Base-by-base conservation (phyloP, 2,329 filamentous ascomycete species). In the Pseudogymnoascus sp. region DNA sequence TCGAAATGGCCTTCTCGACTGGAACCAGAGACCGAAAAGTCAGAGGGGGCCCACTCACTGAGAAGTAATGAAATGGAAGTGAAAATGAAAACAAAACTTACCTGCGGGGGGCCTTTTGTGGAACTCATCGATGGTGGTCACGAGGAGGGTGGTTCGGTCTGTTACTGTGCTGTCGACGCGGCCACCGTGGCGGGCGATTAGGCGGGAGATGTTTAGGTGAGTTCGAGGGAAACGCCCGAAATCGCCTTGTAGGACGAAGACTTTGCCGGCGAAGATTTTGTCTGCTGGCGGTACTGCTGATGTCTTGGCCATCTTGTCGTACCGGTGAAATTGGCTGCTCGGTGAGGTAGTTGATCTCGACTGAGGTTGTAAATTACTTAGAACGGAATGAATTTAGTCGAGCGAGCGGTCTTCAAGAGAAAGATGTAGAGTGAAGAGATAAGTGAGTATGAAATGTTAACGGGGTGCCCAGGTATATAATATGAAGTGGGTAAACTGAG, bases 121-220 rank as follows among this genome's bases (percentile, higher is more conserved):
- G 73, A 85, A 92, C 14, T 87, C 82, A 36, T 85, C 80, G 60
- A 82, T 77, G 0, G 84, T 85, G 62, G 85, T 84, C 21, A 96
- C 80, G 0, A 96, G 76, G 74, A 96, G 91, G 0, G 91, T 96
- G 8, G 88, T 84, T 0, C 77, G 69, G 0, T 78, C 72, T 25
- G 78, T 78, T 16, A 91, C 75, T 0, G 78, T 75, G 1, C 77
- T 72, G 0, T 77, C 75, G 71, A 86, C 88, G 1, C 63, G 73
- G 1, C 89, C 91, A 5, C 84, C 85, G 64, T 88, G 84, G 3
- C 78, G 71, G 3, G 77, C 76, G 8, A 90, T 80, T 90, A 90
- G 96, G 40, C 78, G 77, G 37, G 79, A 79, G 37, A 95, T 80
- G 43, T 89, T 82, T 1, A 82, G 77, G 2, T 80, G 75, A 1